Evolutionary conservation across 2,329 filamentous ascomycete genomes (phyloP).

Genomic region (Magnaporthales sp.): DNA sequence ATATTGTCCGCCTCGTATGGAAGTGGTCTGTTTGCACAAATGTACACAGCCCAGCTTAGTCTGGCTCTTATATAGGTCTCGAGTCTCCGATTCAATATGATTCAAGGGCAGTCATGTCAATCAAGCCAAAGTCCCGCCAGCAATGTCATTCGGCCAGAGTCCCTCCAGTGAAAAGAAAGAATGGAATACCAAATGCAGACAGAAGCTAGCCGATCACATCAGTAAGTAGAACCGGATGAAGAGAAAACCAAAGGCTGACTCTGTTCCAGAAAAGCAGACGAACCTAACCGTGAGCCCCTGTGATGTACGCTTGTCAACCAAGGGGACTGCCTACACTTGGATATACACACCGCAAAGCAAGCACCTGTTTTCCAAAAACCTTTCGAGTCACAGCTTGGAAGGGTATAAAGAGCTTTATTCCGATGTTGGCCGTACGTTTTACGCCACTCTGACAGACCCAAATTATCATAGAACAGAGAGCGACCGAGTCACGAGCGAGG

Average conservation of each 20-base stretch:
- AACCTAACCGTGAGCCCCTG: neutral
- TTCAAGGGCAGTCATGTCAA: neutral
- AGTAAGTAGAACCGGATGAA: neutral
- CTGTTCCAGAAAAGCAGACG: neutral
- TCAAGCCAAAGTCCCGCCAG: neutral
- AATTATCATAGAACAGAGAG: neutral
- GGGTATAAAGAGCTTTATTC: neutral
- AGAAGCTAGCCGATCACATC: neutral
- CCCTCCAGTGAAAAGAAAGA: neutral
- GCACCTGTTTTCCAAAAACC: constrained; percentile 1
- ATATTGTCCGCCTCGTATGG: neutral
- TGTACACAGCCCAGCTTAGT: neutral
- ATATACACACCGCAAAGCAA: neutral
- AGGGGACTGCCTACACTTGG: neutral
- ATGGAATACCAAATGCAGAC: neutral
- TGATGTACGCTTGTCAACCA: neutral
- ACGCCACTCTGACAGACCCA: neutral
- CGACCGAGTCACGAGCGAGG: neutral
- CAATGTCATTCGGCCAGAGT: neutral
- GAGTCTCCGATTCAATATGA: neutral
- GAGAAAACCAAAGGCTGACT: neutral
- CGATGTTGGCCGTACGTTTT: neutral
- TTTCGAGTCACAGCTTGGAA: neutral
- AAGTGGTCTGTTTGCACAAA: neutral
- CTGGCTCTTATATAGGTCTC: neutral